These are phyloP conservation scores for Solanum hybrid DNA, from an alignment of 305 asterid genomes.

Conservation along the genomic window DNA sequence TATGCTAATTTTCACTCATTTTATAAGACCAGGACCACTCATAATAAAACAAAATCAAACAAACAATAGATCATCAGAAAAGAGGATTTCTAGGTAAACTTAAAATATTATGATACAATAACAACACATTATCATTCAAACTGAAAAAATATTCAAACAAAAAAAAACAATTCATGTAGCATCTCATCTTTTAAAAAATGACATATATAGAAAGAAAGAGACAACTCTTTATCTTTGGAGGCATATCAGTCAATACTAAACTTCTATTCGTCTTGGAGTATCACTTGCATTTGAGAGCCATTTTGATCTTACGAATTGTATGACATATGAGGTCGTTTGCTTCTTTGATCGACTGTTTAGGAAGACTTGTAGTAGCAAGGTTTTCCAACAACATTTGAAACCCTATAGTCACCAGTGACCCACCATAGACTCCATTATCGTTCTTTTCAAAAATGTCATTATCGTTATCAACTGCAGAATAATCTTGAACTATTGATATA, in stretches of 20 bases:
- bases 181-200: background rate
- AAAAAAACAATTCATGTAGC: background rate
- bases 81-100: background rate
- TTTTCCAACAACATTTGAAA: slow-evolving; percentile 52
- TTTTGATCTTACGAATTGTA: slow-evolving; percentile 43
- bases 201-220: background rate
- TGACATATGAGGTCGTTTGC: slow-evolving; percentile 51
- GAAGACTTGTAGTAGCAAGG: slow-evolving; percentile 40
- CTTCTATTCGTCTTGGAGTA: background rate
- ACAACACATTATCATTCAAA: background rate
- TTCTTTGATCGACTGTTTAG: slow-evolving; percentile 44
- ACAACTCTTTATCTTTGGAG: background rate
- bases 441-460: slow-evolving; percentile 2
- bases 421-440: slow-evolving; percentile 3
- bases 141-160: background rate
- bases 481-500: slow-evolving; percentile 6
- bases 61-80: background rate
- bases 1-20: background rate
- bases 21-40: background rate
- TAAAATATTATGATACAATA: background rate
- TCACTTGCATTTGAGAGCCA: slow-evolving; percentile 33
- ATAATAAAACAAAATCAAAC: background rate
- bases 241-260: background rate
- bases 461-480: background rate
- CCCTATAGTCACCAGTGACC: slow-evolving; percentile 58